These are phyloP conservation scores for Erodium trifolium DNA, from an alignment of 441 rosid genomes.

Conservation along the genomic window DNA sequence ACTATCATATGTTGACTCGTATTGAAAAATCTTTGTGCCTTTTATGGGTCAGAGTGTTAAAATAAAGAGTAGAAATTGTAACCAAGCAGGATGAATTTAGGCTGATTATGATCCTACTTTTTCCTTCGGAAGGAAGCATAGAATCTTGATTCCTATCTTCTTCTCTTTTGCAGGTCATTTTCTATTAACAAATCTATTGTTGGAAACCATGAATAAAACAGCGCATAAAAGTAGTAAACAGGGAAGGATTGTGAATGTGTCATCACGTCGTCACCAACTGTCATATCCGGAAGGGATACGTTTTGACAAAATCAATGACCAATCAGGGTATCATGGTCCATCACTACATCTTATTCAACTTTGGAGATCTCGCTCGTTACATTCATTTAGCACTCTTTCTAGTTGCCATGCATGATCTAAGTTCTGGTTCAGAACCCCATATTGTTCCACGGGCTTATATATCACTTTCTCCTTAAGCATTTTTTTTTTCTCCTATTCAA, in stretches of 20 bases:
- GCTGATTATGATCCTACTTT: neutral
- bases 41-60: too few relatives aligned
- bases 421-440: neutral
- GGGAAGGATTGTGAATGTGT: constrained; percentile 23
- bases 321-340: constrained; percentile 12
- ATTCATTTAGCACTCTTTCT: constrained; percentile 1
- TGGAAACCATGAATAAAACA: constrained; percentile 28
- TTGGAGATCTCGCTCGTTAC: neutral
- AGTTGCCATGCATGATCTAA: neutral
- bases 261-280: constrained; percentile 21
- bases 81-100: neutral
- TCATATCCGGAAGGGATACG: constrained; percentile 23
- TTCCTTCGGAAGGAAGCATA: neutral
- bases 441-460: neutral
- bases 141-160: neutral
- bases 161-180: constrained; percentile 23
- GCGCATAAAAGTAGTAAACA: constrained; percentile 17
- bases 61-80: neutral
- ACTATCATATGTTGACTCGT: too few relatives aligned
- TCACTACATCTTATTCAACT: neutral
- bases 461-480: neutral
- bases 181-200: constrained; percentile 24
- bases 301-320: constrained; percentile 20
- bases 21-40: too few relatives aligned
- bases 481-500: neutral